A percentile compares a stretch with the other conserved stretches of the same genome.
Evolutionary conservation across 768 basidiomycete species (phyloP).

Genomic region (Sarcodon sp.): DNA sequence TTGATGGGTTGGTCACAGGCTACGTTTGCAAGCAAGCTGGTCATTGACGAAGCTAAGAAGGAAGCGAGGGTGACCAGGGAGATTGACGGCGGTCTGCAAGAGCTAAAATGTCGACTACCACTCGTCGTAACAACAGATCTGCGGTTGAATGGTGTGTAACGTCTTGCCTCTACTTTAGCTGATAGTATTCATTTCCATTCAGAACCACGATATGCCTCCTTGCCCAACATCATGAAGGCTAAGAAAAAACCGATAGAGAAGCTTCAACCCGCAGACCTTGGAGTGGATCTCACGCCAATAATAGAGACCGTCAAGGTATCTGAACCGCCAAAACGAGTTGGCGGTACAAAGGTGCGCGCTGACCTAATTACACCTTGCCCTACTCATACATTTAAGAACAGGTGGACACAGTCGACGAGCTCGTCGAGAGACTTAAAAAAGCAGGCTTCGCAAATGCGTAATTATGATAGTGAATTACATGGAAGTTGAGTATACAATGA

Average conservation of each 20-base stretch:
- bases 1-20: conserved; percentile 89
- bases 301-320: conserved; percentile 80
- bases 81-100: conserved; percentile 90
- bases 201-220: conserved; percentile 96
- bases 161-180: background rate
- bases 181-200: background rate
- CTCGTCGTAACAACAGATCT: conserved; percentile 88
- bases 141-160: conserved; percentile 57
- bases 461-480: conserved; percentile 4
- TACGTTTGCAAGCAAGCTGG: conserved; percentile 86
- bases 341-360: conserved; percentile 71
- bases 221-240: conserved; percentile 98
- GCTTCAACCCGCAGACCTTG: conserved; percentile 64
- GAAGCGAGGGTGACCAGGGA: conserved; percentile 71
- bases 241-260: conserved; percentile 96
- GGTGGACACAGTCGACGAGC: conserved; percentile 80
- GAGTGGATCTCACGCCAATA: conserved; percentile 70
- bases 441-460: conserved; percentile 40
- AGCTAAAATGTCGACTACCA: conserved; percentile 68
- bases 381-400: conserved; percentile 11
- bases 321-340: conserved; percentile 84
- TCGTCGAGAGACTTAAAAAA: conserved; percentile 81
- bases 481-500: too few relatives aligned
- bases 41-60: conserved; percentile 48
- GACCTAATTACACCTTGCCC: background rate